Percentiles rank a stretch among this genome's conserved stretches.
These are phyloP conservation scores for Phytophthora cajani DNA, from an alignment of 352 stramenopile genomes.

Conservation along the genomic window DNA sequence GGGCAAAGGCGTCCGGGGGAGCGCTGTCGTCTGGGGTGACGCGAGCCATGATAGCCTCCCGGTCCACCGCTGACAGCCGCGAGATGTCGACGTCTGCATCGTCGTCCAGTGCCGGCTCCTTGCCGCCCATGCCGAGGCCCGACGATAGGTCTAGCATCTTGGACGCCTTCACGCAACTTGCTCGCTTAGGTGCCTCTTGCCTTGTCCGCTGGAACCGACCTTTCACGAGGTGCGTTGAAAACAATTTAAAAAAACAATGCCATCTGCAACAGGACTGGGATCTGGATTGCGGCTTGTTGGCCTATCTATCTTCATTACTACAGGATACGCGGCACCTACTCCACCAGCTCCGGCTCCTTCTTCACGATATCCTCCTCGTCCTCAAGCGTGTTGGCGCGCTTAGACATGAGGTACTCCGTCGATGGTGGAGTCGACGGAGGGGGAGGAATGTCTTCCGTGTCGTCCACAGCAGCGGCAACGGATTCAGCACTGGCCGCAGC, in stretches of 20 bases:
- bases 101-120: conserved; percentile 63
- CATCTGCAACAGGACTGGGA: conserved; percentile 8
- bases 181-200: conserved; percentile 2
- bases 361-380: conserved; percentile 22
- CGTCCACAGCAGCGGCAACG: conserved; percentile 30
- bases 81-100: conserved; percentile 75
- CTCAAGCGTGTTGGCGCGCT: conserved; percentile 51
- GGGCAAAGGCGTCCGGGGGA: conserved; percentile 70
- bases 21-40: conserved; percentile 73
- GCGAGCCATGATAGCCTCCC: conserved; percentile 74
- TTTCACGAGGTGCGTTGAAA: conserved; percentile 15
- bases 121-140: conserved; percentile 43
- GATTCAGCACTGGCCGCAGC: conserved; percentile 21
- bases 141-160: conserved; percentile 49
- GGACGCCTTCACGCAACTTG: conserved; percentile 7
- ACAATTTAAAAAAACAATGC: background rate
- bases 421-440: conserved; percentile 31
- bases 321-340: conserved; percentile 11
- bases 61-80: conserved; percentile 60
- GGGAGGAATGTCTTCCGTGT: conserved; percentile 31
- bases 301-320: conserved; percentile 31
- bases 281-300: conserved; percentile 6
- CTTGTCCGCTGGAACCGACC: conserved; percentile 8
- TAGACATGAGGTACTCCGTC: conserved; percentile 68
- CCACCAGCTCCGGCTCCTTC: conserved; percentile 8